Base-by-base conservation (phyloP, 768 basidiomycete species). In the Tylopilus sp. region DNA sequence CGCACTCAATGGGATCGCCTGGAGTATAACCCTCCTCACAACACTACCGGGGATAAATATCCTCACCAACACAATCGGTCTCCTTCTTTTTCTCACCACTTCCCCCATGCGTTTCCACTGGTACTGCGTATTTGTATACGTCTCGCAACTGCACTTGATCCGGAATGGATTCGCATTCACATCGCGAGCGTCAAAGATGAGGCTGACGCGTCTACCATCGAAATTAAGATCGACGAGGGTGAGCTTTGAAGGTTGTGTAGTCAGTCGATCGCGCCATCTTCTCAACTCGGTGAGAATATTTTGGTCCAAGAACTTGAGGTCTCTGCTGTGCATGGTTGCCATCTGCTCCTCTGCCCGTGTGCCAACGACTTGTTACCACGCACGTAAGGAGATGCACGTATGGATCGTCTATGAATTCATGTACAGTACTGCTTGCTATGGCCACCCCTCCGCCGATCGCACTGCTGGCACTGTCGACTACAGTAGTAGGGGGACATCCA, bases 401-500 rank as follows among this genome's bases (percentile, higher is more conserved):
- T 21, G 35, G 44, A 60, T 8, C 66, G 67, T 26, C 56, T 36
- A 6, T 56, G 65, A 30, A 67, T 18, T 3, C 55, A 46, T 2
- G 30, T 50, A 36, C 62, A 67, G 30, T 69, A 69, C 18, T 52
- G 45, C 38, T 65, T 67, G n/a, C n/a, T n/a, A 51, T 67, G 66
- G 38, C 48, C 62, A n/a, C 66, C 66, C 22, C 54, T 23, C 39
- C 39, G 26, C 66, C 66, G 69, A 12, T 67, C 66, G 30, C 58
- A 50, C 22, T 56, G 60, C 54, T 67, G 66, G 52, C 66, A 67
- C 33, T 48, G 45, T 22, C 42, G 57, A 44, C 56, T 57, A 28
- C 67, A 69, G 18, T 69, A 69, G 36, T 57, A 69, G 26, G 66
- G 22, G 62, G 53, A 45, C 62, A 69, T 4, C 67, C 65, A 17